Evolutionary conservation across 2,329 filamentous ascomycete genomes (phyloP).

Genomic region (Calonectria honghensis): DNA sequence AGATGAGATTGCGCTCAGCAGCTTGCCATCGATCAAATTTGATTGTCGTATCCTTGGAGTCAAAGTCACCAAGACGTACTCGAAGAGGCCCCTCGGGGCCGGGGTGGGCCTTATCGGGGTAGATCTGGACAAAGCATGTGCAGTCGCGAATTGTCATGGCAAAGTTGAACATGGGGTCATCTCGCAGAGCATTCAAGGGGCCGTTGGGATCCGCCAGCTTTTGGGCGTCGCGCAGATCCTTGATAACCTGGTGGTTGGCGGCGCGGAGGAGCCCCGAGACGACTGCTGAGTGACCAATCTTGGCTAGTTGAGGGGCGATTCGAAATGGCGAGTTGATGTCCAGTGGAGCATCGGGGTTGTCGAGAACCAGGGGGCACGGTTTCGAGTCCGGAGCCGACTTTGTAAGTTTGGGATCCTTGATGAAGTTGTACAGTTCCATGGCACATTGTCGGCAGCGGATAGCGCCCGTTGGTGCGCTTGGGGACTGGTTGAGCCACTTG

Average conservation of each 20-base stretch:
- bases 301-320: conserved; percentile 60
- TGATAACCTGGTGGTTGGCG: conserved; percentile 60
- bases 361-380: conserved; percentile 80
- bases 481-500: conserved; percentile 88
- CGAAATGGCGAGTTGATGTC: conserved; percentile 66
- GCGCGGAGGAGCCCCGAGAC: conserved; percentile 54
- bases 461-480: conserved; percentile 78
- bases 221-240: conserved; percentile 60
- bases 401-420: conserved; percentile 59
- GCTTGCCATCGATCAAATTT: conserved; percentile 82
- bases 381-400: conserved; percentile 62
- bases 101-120: conserved; percentile 46
- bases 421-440: conserved; percentile 62
- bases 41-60: conserved; percentile 81
- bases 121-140: conserved; percentile 81
- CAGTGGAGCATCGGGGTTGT: conserved; percentile 68
- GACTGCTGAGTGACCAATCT: conserved; percentile 55
- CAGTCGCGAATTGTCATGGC: conserved; percentile 90
- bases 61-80: conserved; percentile 83
- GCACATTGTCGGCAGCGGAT: conserved; percentile 86
- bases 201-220: conserved; percentile 65
- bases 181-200: conserved; percentile 64
- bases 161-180: conserved; percentile 73
- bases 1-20: conserved; percentile 77
- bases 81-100: conserved; percentile 62